Percentiles rank a stretch among this genome's conserved stretches.
Evolutionary conservation across 2,329 filamentous ascomycete genomes (phyloP).

Genomic region (Penicillium sp.): DNA sequence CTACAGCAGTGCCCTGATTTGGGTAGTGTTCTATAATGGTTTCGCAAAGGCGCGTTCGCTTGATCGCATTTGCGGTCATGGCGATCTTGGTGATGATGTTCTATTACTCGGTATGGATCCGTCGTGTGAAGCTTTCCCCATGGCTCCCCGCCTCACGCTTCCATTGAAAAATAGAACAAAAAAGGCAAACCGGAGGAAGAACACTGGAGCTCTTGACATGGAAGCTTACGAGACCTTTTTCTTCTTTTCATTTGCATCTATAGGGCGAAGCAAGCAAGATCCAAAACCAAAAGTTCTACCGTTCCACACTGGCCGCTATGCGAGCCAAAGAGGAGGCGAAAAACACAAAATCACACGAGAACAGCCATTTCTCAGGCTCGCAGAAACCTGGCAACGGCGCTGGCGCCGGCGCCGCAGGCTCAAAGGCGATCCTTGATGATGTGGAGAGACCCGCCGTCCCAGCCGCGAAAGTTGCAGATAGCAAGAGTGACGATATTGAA

Average conservation of each 20-base stretch:
- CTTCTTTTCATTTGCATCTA: neutral
- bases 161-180: too few relatives aligned
- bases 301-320: slow-evolving; percentile 50
- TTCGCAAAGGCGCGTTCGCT: slow-evolving; percentile 62
- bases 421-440: slow-evolving; percentile 59
- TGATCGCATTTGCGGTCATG: slow-evolving; percentile 59
- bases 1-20: too few relatives aligned
- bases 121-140: too few relatives aligned
- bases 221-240: slow-evolving; percentile 4
- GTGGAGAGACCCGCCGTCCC: slow-evolving; percentile 36
- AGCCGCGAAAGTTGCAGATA: slow-evolving; percentile 38
- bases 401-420: slow-evolving; percentile 25
- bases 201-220: neutral
- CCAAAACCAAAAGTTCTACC: slow-evolving; percentile 49
- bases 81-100: slow-evolving; percentile 61
- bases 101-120: slow-evolving; percentile 60
- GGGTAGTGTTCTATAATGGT: slow-evolving; percentile 48
- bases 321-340: slow-evolving; percentile 42
- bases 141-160: neutral
- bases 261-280: slow-evolving; percentile 38
- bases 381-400: slow-evolving; percentile 5
- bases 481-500: slow-evolving; percentile 36
- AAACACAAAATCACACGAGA: slow-evolving; percentile 50
- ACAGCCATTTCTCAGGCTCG: slow-evolving; percentile 37
- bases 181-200: too few relatives aligned